Conservation (phyloP, 768 basidiomycete species). For the Xerocomus brunneocitrinus region DNA sequence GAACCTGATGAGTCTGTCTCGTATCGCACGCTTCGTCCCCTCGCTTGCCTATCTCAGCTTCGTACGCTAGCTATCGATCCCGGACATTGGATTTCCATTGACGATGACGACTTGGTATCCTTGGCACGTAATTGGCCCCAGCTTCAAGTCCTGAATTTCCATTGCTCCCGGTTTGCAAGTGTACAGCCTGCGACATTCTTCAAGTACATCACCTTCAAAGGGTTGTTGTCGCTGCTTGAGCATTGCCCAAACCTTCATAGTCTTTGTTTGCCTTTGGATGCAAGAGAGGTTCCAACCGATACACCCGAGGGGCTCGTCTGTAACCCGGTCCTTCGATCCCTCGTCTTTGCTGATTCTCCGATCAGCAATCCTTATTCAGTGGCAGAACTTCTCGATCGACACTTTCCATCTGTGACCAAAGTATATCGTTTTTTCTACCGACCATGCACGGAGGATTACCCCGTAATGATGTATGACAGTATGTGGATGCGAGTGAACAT, state of each 20-base stretch:
- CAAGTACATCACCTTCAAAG: conserved; percentile 2
- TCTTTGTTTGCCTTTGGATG: background rate
- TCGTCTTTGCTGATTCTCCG: background rate
- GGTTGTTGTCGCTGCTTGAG: background rate
- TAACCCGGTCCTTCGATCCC: background rate
- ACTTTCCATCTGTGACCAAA: background rate
- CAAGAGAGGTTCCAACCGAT: background rate
- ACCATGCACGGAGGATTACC: background rate
- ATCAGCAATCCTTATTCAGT: background rate
- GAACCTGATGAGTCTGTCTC: background rate
- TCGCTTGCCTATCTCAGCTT: background rate
- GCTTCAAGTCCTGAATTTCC: background rate
- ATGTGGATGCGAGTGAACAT: background rate
- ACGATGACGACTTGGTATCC: conserved; percentile 1
- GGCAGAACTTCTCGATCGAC: background rate
- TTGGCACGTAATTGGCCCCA: conserved; percentile 4
- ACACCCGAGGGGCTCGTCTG: background rate
- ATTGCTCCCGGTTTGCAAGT: background rate
- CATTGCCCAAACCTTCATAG: background rate
- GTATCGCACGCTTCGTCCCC: background rate
- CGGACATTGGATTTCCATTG: conserved; percentile 1
- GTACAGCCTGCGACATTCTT: no score
- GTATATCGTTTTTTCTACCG: background rate
- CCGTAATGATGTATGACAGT: background rate
- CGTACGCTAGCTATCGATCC: background rate